Evolutionary conservation across 176 grass and related monocot genomes (phyloP).

Genomic region (Cocos nucifera): DNA sequence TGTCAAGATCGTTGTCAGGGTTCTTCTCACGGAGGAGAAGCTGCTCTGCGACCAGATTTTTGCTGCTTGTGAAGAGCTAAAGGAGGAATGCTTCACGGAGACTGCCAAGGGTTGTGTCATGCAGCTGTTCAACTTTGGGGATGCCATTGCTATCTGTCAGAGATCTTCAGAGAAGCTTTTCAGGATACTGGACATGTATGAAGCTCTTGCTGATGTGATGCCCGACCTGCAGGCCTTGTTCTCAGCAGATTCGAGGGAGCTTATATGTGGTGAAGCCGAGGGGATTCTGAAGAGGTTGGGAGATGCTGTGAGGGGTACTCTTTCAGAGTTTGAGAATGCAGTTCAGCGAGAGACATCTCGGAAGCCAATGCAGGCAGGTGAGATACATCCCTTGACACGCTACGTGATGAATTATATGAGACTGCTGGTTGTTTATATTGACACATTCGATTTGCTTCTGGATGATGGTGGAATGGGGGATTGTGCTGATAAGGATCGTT

Average conservation of each 20-base stretch:
- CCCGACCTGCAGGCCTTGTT: constrained; percentile 63
- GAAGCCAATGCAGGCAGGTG: constrained; percentile 60
- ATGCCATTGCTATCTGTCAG: constrained; percentile 65
- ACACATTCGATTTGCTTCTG: constrained; percentile 59
- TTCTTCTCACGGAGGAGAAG: constrained; percentile 61
- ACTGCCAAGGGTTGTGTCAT: constrained; percentile 71
- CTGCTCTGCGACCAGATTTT: constrained; percentile 69
- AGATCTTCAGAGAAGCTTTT: constrained; percentile 84
- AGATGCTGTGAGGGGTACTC: constrained; percentile 64
- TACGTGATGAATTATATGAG: constrained; percentile 96
- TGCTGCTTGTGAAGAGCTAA: constrained; percentile 42
- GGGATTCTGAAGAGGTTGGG: constrained; percentile 69
- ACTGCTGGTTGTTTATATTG: constrained; percentile 68
- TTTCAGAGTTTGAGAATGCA: constrained; percentile 78
- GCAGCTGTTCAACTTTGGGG: constrained; percentile 87
- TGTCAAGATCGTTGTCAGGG: constrained; percentile 52
- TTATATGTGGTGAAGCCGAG: constrained; percentile 57
- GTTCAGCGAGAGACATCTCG: constrained; percentile 71
- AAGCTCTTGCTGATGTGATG: constrained; percentile 73
- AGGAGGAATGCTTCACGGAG: constrained; percentile 76
- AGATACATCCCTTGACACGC: constrained; percentile 88
- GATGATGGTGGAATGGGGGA: constrained; percentile 20
- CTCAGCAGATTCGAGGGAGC: constrained; percentile 43
- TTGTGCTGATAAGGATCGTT: constrained; percentile 22
- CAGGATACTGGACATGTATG: constrained; percentile 85